Conservation (phyloP, 2,329 filamentous ascomycete genomes). For the Trichoderma guizhouense region DNA sequence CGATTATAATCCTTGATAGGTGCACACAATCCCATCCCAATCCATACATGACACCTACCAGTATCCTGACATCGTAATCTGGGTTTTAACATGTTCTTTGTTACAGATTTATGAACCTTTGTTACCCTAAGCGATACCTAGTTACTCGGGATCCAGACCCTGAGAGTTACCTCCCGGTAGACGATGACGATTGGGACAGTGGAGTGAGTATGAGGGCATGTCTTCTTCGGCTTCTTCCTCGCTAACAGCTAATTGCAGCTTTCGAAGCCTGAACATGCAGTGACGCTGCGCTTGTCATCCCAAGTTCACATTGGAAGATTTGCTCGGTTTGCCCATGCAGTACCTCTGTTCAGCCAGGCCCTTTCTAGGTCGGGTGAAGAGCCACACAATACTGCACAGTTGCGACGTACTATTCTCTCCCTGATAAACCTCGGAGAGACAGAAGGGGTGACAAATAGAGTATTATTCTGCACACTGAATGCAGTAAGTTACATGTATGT, state of each 20-base stretch:
- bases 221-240: not conserved
- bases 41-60: not conserved
- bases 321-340: not conserved
- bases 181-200: constrained; percentile 9
- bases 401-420: not conserved
- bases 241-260: not conserved
- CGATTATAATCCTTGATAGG: constrained; percentile 3
- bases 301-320: not conserved
- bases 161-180: constrained; percentile 14
- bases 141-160: constrained; percentile 13
- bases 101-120: constrained; percentile 16
- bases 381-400: not conserved
- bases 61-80: not conserved
- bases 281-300: not conserved
- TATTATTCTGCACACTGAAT: not conserved
- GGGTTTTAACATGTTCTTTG: not conserved
- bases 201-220: not conserved
- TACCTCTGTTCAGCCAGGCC: not conserved
- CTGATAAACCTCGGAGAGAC: not conserved
- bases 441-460: not conserved
- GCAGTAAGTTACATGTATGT: not conserved
- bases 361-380: not conserved
- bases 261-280: not conserved
- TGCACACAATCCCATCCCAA: not conserved
- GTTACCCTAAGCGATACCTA: not conserved